Base-by-base conservation (phyloP, 169 alveolate genomes). In the Eimeria maxima region DNA sequence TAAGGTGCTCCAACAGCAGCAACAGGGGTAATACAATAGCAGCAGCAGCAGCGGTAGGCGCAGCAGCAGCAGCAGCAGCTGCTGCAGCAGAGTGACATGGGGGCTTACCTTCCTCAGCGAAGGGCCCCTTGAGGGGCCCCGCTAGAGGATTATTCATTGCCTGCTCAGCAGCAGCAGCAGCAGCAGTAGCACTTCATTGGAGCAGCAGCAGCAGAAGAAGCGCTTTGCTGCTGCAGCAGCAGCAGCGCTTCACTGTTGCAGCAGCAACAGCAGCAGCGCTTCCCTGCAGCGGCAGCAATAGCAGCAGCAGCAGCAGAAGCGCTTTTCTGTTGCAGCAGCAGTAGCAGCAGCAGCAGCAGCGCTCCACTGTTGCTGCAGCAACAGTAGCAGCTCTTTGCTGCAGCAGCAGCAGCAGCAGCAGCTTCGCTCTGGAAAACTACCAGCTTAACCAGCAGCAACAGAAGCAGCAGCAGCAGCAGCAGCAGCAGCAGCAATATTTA, bases 1-100 rank as follows among this genome's bases (percentile, higher is more conserved):
- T n/a, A n/a, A 27, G 60, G n/a, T 13, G 67, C 4, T 8, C 18
- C 67, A 57, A 24, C 24, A 57, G 67, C 67, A 57, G 67, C 67
- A 57, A 24, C 24, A 57, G 67, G 67, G 16, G 67, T 57, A 29
- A 60, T 14, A 16, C 55, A 10, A 24, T 4, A 38, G 88, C 88
- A 76, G 88, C 88, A 76, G 63, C 63, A 38, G 60, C 88, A 76
- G 88, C 88, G 16, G 88, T 63, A 76, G 88, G 63, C 33, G 88
- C 88, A 76, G 60, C 65, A 76, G 88, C 60, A 76, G 65, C 60
- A 76, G 53, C 27, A 38, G 67, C 67, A 57, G 67, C 67, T 57
- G 67, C 18, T 57, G 67, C 67, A 57, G 67, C 67, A 57, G 67
- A 76, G 65, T 27, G 63, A 86, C 78, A 86, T 14, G 45, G 53